A percentile compares a stretch with the other conserved stretches of the same genome.
These are phyloP conservation scores for Acmispon strigosus DNA, from an alignment of 306 rosid genomes.

Conservation along the genomic window DNA sequence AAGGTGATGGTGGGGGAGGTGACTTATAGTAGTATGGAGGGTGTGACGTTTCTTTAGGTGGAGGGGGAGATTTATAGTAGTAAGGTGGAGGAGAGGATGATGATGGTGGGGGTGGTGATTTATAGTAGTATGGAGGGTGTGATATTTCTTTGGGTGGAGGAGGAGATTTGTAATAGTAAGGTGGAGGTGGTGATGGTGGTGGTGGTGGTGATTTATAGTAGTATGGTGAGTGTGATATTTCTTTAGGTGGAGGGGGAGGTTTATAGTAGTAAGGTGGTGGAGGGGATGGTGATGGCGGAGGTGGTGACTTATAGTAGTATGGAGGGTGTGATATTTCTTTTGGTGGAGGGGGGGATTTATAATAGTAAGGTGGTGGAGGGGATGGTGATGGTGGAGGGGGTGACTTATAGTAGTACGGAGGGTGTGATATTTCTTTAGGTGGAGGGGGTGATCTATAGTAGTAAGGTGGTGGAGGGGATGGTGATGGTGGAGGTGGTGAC, in stretches of 20 bases:
- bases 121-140: background rate
- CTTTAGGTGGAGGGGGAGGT: slow-evolving; percentile 40
- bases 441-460: slow-evolving; percentile 51
- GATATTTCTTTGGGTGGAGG: background rate
- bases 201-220: background rate
- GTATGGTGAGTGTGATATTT: background rate
- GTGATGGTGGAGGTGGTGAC: slow-evolving; percentile 50
- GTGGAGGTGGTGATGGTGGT: slow-evolving; percentile 43
- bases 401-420: background rate
- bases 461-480: background rate
- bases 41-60: background rate
- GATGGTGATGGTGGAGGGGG: slow-evolving; percentile 19
- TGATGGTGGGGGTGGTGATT: slow-evolving; percentile 23
- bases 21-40: slow-evolving; percentile 11
- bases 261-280: background rate
- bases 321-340: no score
- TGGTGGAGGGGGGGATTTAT: no score
- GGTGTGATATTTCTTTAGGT: background rate
- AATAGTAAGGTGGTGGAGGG: background rate
- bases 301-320: slow-evolving; percentile 9
- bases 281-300: slow-evolving; percentile 18
- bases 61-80: slow-evolving; percentile 2
- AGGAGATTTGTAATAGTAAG: slow-evolving; percentile 13
- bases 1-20: slow-evolving; percentile 19
- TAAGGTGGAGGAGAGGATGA: background rate